These are phyloP conservation scores for Entomophthora muscae DNA, from an alignment of 371 early-diverging fungal genomes.

Conservation along the genomic window DNA sequence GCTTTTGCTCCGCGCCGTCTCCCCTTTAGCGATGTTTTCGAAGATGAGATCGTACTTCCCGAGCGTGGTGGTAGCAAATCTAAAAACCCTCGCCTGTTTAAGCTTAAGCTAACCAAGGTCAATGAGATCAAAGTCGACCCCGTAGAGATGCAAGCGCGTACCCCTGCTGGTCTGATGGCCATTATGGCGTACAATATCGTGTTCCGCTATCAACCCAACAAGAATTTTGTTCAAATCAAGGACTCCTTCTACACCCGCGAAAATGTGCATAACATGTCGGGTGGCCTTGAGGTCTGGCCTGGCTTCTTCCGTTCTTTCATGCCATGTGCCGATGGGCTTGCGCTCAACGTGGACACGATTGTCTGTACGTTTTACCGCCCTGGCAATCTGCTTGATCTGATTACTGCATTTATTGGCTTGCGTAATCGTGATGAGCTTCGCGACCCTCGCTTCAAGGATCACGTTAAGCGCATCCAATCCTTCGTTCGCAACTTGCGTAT, in stretches of 20 bases:
- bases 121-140: slow-evolving; percentile 1
- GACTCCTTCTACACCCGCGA: slow-evolving; percentile 54
- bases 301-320: slow-evolving; percentile 56
- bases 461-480: slow-evolving; percentile 2
- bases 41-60: background rate
- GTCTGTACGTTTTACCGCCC: slow-evolving; percentile 1
- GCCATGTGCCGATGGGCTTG: slow-evolving; percentile 16
- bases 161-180: slow-evolving; percentile 23
- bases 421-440: background rate
- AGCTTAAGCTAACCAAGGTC: slow-evolving; percentile 3
- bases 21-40: slow-evolving; percentile 15
- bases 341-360: slow-evolving; percentile 58
- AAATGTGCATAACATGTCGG: slow-evolving; percentile 22
- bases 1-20: slow-evolving; percentile 28
- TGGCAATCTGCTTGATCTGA: background rate
- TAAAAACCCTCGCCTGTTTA: background rate
- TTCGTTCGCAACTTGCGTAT: background rate
- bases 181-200: slow-evolving; percentile 48
- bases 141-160: slow-evolving; percentile 15
- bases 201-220: slow-evolving; percentile 41
- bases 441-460: background rate
- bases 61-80: background rate
- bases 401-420: slow-evolving; percentile 2
- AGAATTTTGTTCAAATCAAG: slow-evolving; percentile 37
- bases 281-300: slow-evolving; percentile 58